These are phyloP conservation scores for Lanzia echinophila DNA, from an alignment of 2,329 filamentous ascomycete species.

Conservation along the genomic window DNA sequence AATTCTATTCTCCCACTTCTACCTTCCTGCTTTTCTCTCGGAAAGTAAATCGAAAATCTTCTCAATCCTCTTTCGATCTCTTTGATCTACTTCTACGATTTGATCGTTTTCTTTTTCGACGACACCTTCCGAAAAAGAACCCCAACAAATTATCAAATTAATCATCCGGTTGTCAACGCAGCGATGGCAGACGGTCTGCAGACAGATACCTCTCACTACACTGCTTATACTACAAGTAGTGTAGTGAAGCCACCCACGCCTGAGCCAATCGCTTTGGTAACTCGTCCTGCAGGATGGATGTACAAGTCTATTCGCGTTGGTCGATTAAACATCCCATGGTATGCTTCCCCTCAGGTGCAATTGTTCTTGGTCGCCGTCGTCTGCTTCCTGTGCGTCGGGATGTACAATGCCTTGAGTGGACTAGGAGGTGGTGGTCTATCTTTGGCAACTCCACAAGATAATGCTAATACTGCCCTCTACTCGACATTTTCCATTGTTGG, in stretches of 20 bases:
- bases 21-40: background rate
- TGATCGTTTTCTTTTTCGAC: background rate
- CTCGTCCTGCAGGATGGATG: constrained; percentile 4
- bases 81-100: background rate
- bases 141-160: background rate
- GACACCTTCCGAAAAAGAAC: background rate
- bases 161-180: background rate
- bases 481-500: constrained; percentile 48
- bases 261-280: background rate
- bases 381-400: constrained; percentile 63
- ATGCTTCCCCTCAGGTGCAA: constrained; percentile 67
- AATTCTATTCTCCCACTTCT: background rate
- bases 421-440: constrained; percentile 54
- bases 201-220: background rate
- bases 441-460: constrained; percentile 34
- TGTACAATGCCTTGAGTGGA: constrained; percentile 60
- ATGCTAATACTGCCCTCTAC: constrained; percentile 39
- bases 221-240: background rate
- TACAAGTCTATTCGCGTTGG: constrained; percentile 25
- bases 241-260: background rate
- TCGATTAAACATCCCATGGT: constrained; percentile 51
- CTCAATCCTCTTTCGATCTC: background rate
- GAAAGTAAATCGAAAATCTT: background rate
- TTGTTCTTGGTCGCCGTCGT: constrained; percentile 62
- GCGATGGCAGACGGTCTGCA: constrained; percentile 1